phyloP scores from a whole-genome alignment of 2,329 filamentous ascomycete species.

The Knoxdaviesia capensis region DNA sequence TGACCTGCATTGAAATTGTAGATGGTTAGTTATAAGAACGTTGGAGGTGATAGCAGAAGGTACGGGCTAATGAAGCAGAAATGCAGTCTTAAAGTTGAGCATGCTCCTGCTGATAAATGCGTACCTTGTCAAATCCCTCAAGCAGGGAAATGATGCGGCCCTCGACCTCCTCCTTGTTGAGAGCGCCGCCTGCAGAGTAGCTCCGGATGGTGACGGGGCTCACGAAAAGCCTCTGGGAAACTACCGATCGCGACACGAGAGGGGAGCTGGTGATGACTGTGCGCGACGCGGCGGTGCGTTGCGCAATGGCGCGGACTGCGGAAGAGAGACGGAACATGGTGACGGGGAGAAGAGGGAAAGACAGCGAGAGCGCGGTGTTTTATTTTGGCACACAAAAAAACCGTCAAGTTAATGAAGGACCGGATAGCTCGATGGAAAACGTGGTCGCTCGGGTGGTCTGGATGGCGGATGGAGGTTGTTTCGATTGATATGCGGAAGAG shows the following conservation, averaged over 20 bases:
- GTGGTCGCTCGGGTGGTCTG: no score
- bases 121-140: slow-evolving; percentile 84
- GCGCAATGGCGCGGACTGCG: slow-evolving; percentile 8
- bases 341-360: slow-evolving; percentile 2
- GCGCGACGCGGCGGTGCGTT: slow-evolving; percentile 36
- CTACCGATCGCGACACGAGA: slow-evolving; percentile 14
- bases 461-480: no score
- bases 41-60: neutral
- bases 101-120: slow-evolving; percentile 2
- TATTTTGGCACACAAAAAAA: neutral
- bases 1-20: slow-evolving; percentile 31
- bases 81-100: no score
- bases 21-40: slow-evolving; percentile 3
- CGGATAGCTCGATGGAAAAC: no score
- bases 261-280: slow-evolving; percentile 36
- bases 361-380: neutral
- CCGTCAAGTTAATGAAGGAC: no score
- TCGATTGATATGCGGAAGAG: no score
- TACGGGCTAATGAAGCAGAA: no score
- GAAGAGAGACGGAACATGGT: slow-evolving; percentile 52
- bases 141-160: slow-evolving; percentile 82
- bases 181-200: slow-evolving; percentile 67
- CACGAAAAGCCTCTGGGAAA: slow-evolving; percentile 28
- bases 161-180: slow-evolving; percentile 71
- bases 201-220: slow-evolving; percentile 53